A percentile compares a stretch with the other conserved stretches of the same genome.
Evolutionary conservation across 148 eudicot species (phyloP).

Genomic region (Chenopodium formosanum): DNA sequence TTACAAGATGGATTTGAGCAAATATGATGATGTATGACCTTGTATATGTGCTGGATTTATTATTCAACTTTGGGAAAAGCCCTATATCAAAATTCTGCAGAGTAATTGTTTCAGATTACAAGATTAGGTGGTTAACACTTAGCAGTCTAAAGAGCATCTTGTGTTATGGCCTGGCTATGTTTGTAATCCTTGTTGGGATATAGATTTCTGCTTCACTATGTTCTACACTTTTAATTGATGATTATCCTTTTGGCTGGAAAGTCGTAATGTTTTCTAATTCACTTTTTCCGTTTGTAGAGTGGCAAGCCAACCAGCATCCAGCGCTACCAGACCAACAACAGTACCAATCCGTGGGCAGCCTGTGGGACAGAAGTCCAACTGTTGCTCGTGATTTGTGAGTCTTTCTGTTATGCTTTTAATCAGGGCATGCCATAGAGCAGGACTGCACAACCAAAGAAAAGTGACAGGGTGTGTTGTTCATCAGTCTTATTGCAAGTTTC

Average conservation of each 20-base stretch:
- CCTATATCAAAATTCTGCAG: neutral
- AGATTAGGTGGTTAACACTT: no score
- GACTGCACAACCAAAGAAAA: constrained; percentile 12
- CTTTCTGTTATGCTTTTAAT: constrained; percentile 37
- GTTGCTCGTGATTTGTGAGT: constrained; percentile 49
- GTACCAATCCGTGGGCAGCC: constrained; percentile 81
- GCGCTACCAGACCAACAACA: constrained; percentile 53
- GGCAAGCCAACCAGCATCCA: constrained; percentile 68
- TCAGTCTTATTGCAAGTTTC: constrained; percentile 16
- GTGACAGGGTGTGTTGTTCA: constrained; percentile 13
- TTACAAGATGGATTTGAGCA: no score
- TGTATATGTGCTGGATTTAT: neutral
- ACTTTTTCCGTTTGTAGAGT: constrained; percentile 36
- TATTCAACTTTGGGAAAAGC: neutral
- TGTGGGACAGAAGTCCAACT: constrained; percentile 57
- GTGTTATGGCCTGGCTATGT: neutral
- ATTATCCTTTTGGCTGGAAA: neutral
- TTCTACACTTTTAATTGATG: neutral
- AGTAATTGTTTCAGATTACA: neutral
- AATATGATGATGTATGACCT: neutral
- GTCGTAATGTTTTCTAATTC: neutral
- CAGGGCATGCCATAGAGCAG: constrained; percentile 10
- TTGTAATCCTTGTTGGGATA: neutral
- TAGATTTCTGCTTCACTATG: neutral
- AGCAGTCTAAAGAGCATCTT: neutral